phyloP scores from a whole-genome alignment of 2,329 filamentous ascomycete genomes.

The Colletotrichum orbiculare region DNA sequence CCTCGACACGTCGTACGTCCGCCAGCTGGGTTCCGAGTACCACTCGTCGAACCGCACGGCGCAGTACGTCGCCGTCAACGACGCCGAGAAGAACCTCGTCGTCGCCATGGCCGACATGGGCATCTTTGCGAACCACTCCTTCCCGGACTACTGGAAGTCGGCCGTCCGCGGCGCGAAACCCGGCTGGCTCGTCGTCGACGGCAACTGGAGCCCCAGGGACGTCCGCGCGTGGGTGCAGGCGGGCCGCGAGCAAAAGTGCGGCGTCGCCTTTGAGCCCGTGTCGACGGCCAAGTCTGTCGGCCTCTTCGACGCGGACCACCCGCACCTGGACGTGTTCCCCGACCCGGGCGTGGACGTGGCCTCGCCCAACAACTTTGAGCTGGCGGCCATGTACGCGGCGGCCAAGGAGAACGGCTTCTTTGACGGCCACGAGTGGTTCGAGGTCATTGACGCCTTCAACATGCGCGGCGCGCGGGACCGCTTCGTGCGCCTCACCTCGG shows the following conservation, averaged over 20 bases:
- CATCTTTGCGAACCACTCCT: slow-evolving; percentile 73
- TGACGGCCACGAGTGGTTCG: slow-evolving; percentile 80
- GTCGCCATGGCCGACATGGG: slow-evolving; percentile 96
- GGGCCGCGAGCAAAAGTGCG: slow-evolving; percentile 65
- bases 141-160: slow-evolving; percentile 68
- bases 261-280: slow-evolving; percentile 88
- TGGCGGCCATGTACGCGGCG: slow-evolving; percentile 79
- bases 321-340: slow-evolving; percentile 66
- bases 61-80: slow-evolving; percentile 92
- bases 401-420: slow-evolving; percentile 76
- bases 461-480: slow-evolving; percentile 76
- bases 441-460: slow-evolving; percentile 80
- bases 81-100: slow-evolving; percentile 83
- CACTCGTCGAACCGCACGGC: slow-evolving; percentile 75
- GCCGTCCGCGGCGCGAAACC: slow-evolving; percentile 67
- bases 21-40: slow-evolving; percentile 60
- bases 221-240: slow-evolving; percentile 76
- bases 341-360: slow-evolving; percentile 75
- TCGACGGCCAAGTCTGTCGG: slow-evolving; percentile 81
- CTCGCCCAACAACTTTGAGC: slow-evolving; percentile 86
- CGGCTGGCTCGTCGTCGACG: slow-evolving; percentile 87
- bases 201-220: slow-evolving; percentile 79
- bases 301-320: slow-evolving; percentile 66
- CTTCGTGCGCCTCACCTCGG: slow-evolving; percentile 75
- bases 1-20: slow-evolving; percentile 73